These are phyloP conservation scores for Chloroidium sp. DNA, from an alignment of 163 green algal species.

Conservation along the genomic window DNA sequence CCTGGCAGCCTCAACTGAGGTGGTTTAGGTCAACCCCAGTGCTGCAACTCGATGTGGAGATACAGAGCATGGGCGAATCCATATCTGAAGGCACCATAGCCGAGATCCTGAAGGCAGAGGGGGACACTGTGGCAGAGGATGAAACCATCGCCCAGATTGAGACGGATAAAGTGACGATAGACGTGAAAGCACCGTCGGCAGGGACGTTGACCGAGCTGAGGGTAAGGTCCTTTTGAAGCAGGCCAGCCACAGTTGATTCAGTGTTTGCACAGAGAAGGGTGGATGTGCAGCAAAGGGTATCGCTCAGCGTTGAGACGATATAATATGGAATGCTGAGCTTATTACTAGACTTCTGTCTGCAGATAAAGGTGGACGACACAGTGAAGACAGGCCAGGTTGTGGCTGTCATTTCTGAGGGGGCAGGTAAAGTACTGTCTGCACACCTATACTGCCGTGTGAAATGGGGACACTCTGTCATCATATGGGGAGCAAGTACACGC, in stretches of 20 bases:
- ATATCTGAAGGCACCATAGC: slow-evolving; percentile 76
- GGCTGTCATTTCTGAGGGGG: slow-evolving; percentile 40
- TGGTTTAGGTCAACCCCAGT: background rate
- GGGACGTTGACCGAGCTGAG: slow-evolving; percentile 45
- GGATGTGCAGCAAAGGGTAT: too few relatives aligned
- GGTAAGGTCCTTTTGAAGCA: background rate
- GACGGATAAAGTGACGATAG: slow-evolving; percentile 91
- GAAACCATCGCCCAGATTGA: slow-evolving; percentile 83
- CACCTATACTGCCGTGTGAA: background rate
- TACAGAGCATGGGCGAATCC: slow-evolving; percentile 72
- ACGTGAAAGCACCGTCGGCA: slow-evolving; percentile 61
- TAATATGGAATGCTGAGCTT: background rate
- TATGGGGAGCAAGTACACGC: background rate
- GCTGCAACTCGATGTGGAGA: slow-evolving; percentile 6
- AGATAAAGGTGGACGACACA: slow-evolving; percentile 71
- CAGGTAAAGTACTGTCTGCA: background rate
- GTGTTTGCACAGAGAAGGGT: too few relatives aligned
- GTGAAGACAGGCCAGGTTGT: slow-evolving; percentile 69
- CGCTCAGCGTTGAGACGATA: too few relatives aligned
- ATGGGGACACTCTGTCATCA: background rate
- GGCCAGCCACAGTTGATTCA: too few relatives aligned
- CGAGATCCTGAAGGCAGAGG: slow-evolving; percentile 53
- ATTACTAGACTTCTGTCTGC: background rate
- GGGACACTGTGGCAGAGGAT: slow-evolving; percentile 68
- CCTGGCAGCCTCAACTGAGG: too few relatives aligned